Evolutionary conservation across 805 yeast genomes (phyloP).

Genomic region (Clavispora fructus): DNA sequence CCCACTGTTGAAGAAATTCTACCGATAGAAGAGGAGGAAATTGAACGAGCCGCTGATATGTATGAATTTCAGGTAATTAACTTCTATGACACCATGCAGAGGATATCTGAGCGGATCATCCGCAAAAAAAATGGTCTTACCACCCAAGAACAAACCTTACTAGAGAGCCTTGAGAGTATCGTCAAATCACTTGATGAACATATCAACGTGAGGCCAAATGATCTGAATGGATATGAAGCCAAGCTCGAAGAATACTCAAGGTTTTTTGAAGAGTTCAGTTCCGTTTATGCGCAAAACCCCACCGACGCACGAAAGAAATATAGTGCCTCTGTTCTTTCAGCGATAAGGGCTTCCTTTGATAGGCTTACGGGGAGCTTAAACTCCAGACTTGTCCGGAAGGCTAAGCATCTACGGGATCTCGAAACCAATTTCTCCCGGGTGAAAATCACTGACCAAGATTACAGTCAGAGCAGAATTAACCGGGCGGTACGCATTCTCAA

Average conservation of each 20-base stretch:
- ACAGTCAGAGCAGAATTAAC: neutral
- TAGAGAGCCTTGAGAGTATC: neutral
- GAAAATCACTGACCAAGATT: neutral
- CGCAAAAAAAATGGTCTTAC: neutral
- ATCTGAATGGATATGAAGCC: neutral
- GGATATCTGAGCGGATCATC: neutral
- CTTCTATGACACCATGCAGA: slow-evolving; percentile 1
- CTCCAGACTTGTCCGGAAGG: neutral
- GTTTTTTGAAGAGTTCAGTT: neutral
- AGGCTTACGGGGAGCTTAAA: neutral
- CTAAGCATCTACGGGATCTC: neutral
- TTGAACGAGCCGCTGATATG: neutral
- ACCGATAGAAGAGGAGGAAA: neutral
- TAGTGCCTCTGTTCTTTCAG: neutral
- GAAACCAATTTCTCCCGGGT: neutral
- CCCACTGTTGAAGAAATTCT: neutral
- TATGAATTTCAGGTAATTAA: neutral
- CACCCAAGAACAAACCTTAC: neutral
- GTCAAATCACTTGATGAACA: neutral
- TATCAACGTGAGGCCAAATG: neutral
- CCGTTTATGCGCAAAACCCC: neutral
- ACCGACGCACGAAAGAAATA: neutral
- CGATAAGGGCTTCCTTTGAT: neutral
- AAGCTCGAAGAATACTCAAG: neutral
- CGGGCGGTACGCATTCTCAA: neutral